Percentiles rank a stretch among this genome's conserved stretches.
Conservation (phyloP, 2,329 filamentous ascomycete genomes). For the Colletotrichum paranaense region DNA sequence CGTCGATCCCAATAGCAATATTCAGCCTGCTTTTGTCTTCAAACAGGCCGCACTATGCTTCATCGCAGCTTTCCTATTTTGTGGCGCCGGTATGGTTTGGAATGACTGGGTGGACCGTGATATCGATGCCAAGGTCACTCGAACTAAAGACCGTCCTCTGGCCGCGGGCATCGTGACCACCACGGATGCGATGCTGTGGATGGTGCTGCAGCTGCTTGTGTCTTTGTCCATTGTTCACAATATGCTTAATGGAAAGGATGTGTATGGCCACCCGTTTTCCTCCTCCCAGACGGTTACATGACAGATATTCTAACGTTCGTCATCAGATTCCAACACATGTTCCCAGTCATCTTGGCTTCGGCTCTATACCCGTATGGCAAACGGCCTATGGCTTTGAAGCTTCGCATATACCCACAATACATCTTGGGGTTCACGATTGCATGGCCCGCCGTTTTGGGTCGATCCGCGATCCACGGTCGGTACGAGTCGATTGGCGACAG, state of each 20-base stretch:
- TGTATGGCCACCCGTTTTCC: constrained; percentile 1
- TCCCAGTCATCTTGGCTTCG: constrained; percentile 36
- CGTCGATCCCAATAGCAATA: constrained; percentile 1
- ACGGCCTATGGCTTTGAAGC: constrained; percentile 35
- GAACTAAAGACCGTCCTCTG: constrained; percentile 43
- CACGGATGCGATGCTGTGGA: constrained; percentile 37
- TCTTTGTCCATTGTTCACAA: constrained; percentile 25
- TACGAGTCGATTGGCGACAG: constrained; percentile 37
- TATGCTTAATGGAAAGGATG: constrained; percentile 28
- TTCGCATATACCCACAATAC: constrained; percentile 40
- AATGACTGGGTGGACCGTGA: constrained; percentile 44
- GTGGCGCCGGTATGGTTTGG: constrained; percentile 45
- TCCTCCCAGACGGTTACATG: too few relatives aligned
- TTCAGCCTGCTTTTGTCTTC: constrained; percentile 37
- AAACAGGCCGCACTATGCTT: constrained; percentile 39
- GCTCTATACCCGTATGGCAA: constrained; percentile 40
- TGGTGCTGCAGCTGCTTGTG: constrained; percentile 28
- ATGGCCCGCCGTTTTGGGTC: constrained; percentile 39
- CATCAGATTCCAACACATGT: constrained; percentile 38
- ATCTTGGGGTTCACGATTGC: constrained; percentile 40
- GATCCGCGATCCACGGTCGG: constrained; percentile 37
- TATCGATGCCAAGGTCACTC: constrained; percentile 41
- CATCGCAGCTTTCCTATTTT: constrained; percentile 40
- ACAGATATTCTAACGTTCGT: neutral
- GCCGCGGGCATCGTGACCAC: constrained; percentile 40